phyloP scores from a whole-genome alignment of 768 basidiomycete species.

The Chiua virens region DNA sequence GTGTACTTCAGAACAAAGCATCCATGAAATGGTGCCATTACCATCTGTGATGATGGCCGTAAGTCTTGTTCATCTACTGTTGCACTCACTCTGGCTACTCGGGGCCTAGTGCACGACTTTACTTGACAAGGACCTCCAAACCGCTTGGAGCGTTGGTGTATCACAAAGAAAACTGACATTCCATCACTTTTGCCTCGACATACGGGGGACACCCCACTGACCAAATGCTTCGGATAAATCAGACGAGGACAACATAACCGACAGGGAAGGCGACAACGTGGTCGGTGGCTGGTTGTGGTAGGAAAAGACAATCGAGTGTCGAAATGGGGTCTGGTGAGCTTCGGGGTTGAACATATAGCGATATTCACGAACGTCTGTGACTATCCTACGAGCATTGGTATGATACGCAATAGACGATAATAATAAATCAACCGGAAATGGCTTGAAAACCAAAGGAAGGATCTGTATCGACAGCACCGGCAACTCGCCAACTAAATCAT shows the following conservation, averaged over 20 bases:
- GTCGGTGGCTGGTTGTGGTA: slow-evolving; percentile 61
- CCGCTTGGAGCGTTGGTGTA: slow-evolving; percentile 80
- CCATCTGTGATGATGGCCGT: slow-evolving; percentile 78
- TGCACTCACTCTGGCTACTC: not conserved
- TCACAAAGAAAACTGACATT: slow-evolving; percentile 78
- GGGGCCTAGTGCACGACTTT: slow-evolving; percentile 67
- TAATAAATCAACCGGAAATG: no score
- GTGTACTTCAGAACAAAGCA: slow-evolving; percentile 61
- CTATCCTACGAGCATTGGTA: no score
- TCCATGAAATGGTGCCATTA: slow-evolving; percentile 77
- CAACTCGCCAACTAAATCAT: not conserved
- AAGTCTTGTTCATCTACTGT: slow-evolving; percentile 31
- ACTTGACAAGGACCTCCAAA: slow-evolving; percentile 78
- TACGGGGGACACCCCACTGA: slow-evolving; percentile 12
- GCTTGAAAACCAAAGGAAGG: no score
- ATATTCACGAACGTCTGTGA: no score
- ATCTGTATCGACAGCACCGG: not conserved
- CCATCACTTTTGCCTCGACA: slow-evolving; percentile 62
- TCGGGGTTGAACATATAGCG: not conserved
- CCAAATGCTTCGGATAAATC: slow-evolving; percentile 2
- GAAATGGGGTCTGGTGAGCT: slow-evolving; percentile 51
- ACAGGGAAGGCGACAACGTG: slow-evolving; percentile 44
- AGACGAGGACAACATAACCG: slow-evolving; percentile 53
- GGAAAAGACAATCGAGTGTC: slow-evolving; percentile 69
- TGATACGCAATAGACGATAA: no score